Base-by-base conservation (phyloP, 495 filamentous ascomycete genomes). In the Aspergillus mulundensis region DNA sequence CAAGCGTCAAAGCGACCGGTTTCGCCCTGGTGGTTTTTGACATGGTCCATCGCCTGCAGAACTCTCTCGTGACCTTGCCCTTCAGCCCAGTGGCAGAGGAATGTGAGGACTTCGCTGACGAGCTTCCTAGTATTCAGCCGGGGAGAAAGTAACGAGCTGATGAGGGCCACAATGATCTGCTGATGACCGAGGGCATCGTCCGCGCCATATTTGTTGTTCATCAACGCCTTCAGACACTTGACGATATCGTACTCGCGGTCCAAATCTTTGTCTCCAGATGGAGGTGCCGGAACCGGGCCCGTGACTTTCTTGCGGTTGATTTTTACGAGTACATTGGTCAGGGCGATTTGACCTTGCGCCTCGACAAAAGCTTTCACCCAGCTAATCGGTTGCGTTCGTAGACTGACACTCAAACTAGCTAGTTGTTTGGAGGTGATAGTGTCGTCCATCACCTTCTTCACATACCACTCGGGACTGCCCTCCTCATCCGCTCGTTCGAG, bases 171-270 rank as follows among this genome's bases (percentile, higher is more conserved):
- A 53, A 97, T 85, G 55, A 97, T 88, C 62, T 89, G 85, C 63
- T 94, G 87, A 68, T 98, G 94, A 34, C 80, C 75, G 44, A 98
- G 77, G n/a, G 95, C 94, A 80, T 98, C 91, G 62, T 98, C 95
- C 28, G 94, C 95, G 43, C 94, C 94, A 71, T 93, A 97, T 65
- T 96, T 96, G 80, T 95, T 98, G 81, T 98, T 98, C 87, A 97
- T 95, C 45, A 97, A 71, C 45, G 91, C 90, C 72, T 97, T 98
- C 48, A 98, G 70, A 72, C 95, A 97, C 73, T 98, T 98, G 57
- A 95, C 83, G 61, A 98, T 96, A 65, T 97, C 94, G 70, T 97
- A 97, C 74, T 98, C 94, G 50, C 87, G 85, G 61, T 98, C 94
- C 46, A 95, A 75, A 64, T 96, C 90, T 68, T 90, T 92, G 59